Percentiles rank a stretch among this genome's conserved stretches.
Evolutionary conservation across 2,329 filamentous ascomycete genomes (phyloP).

Genomic region (Aspergillus fischeri): DNA sequence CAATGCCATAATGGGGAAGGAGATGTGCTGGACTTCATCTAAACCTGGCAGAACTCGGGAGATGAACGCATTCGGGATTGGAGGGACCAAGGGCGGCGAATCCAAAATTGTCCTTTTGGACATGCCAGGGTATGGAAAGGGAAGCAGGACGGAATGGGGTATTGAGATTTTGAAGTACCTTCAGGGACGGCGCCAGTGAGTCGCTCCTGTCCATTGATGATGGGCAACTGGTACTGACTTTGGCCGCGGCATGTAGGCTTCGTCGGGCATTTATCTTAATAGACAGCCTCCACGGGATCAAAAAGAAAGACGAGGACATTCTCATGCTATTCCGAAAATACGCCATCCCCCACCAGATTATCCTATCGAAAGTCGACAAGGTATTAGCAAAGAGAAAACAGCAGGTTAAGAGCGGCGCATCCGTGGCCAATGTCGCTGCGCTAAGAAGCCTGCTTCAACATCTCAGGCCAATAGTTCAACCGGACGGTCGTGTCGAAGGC

Average conservation of each 20-base stretch:
- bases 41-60: conserved; percentile 59
- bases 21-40: conserved; percentile 53
- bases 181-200: conserved; percentile 55
- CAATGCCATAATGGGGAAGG: conserved; percentile 56
- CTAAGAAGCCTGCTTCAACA: conserved; percentile 39
- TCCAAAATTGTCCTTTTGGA: conserved; percentile 59
- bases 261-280: conserved; percentile 62
- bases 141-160: conserved; percentile 60
- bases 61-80: conserved; percentile 64
- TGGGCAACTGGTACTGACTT: not conserved
- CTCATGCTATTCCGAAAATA: conserved; percentile 53
- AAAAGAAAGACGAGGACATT: conserved; percentile 55
- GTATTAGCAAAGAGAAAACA: conserved; percentile 39
- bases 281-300: conserved; percentile 61
- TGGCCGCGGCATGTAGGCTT: conserved; percentile 35
- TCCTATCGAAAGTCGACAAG: conserved; percentile 64
- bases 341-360: conserved; percentile 60
- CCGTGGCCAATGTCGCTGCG: conserved; percentile 22
- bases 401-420: conserved; percentile 29
- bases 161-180: conserved; percentile 66
- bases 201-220: conserved; percentile 5
- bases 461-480: conserved; percentile 42
- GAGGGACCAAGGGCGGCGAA: conserved; percentile 44
- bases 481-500: conserved; percentile 36
- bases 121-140: conserved; percentile 68